Base-by-base conservation (phyloP, 495 filamentous ascomycete genomes). In the Podospora pseudocomata region DNA sequence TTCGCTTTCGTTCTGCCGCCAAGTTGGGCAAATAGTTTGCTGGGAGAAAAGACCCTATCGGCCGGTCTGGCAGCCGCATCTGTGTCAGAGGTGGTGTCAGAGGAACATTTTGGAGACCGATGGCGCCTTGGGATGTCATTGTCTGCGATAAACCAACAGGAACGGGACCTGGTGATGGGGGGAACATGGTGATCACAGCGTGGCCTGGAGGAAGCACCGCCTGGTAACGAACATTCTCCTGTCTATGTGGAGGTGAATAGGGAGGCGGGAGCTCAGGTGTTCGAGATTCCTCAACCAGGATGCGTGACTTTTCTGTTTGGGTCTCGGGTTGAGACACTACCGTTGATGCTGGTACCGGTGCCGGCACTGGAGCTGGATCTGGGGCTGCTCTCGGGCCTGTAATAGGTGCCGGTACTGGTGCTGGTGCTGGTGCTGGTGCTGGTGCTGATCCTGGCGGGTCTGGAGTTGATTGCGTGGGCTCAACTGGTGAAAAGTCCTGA, bases 111-210 rank as follows among this genome's bases (percentile, higher is more conserved):
- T 77, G 62, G 54, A 83, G 73, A 32, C 68, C 66, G 65, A 81
- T 82, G 18, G 76, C 82, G 23, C 81, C 75, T 65, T 83, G 81
- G 0, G 81, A 82, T 15, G 79, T 81, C 79, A 83, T 83, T 4
- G 81, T 82, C 18, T 76, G 75, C 9, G 80, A 67, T n/a, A 82
- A 54, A 2, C 78, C 78, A 1, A 79, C 77, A 1, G 80, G 80
- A 15, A 79, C 69, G 4, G 79, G 80, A 0, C 80, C 79, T 0
- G 82, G 82, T 27, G 82, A 82, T 0, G 80, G 81, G n/a, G 81
- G 77, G 39, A 76, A 79, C 65, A 80, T 74, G 23, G 73, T 32
- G 68, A 68, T 75, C 32, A 78, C 66, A 0, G 73, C 72, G 39
- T 81, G 76, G 9, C 72, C 70, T 1, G 79, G 75, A 15, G 80